phyloP scores from a whole-genome alignment of 768 basidiomycete genomes.

The Boletus fagicola region DNA sequence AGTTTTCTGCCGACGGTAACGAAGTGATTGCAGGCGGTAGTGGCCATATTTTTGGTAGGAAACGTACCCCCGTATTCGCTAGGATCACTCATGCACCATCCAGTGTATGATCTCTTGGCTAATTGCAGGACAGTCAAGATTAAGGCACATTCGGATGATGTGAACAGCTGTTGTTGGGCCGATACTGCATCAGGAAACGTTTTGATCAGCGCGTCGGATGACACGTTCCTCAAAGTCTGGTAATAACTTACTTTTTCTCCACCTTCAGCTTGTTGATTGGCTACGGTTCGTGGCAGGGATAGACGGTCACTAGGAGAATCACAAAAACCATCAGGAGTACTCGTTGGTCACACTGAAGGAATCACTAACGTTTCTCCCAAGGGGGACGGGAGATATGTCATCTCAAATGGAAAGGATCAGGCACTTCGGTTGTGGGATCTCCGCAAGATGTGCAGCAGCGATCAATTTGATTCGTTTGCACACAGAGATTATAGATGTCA shows the following conservation, averaged over 20 bases:
- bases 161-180: conserved; percentile 96
- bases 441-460: conserved; percentile 81
- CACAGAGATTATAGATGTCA: conserved; percentile 52
- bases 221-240: conserved; percentile 95
- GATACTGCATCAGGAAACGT: conserved; percentile 91
- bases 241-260: conserved; percentile 32
- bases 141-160: conserved; percentile 82
- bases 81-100: conserved; percentile 1
- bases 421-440: conserved; percentile 90
- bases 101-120: conserved; percentile 89
- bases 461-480: conserved; percentile 59
- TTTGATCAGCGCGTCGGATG: conserved; percentile 93
- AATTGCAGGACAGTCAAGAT: conserved; percentile 81
- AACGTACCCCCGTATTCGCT: background rate
- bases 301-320: conserved; percentile 46
- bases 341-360: conserved; percentile 95
- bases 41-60: conserved; percentile 70
- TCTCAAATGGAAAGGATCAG: conserved; percentile 97
- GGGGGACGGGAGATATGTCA: conserved; percentile 92
- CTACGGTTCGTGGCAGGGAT: conserved; percentile 39
- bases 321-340: conserved; percentile 83
- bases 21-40: conserved; percentile 93
- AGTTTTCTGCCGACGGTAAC: conserved; percentile 94
- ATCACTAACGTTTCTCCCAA: conserved; percentile 94
- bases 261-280: background rate